These are phyloP conservation scores for Fibroporia radiculosa DNA, from an alignment of 768 basidiomycete genomes.

Conservation along the genomic window DNA sequence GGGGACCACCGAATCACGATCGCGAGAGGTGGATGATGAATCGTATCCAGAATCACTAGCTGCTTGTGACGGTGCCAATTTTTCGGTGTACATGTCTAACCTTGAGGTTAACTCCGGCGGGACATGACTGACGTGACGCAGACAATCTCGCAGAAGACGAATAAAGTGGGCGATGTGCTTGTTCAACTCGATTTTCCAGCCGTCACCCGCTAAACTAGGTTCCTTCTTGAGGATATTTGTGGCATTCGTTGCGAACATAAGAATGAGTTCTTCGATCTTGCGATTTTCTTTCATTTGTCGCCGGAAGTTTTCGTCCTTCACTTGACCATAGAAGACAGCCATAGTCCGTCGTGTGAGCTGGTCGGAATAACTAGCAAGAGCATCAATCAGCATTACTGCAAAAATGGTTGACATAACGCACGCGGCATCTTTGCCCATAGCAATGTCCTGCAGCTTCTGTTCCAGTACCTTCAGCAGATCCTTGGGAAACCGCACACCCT, in stretches of 20 bases:
- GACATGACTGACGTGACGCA: constrained; percentile 66
- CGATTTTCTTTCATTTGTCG: constrained; percentile 92
- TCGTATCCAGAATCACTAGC: constrained; percentile 63
- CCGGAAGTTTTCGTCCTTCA: constrained; percentile 77
- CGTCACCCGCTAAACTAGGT: constrained; percentile 72
- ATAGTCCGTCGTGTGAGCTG: constrained; percentile 84
- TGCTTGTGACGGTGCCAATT: constrained; percentile 55
- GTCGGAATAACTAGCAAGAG: constrained; percentile 65
- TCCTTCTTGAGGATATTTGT: constrained; percentile 87
- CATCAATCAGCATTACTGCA: background rate
- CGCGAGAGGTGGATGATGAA: constrained; percentile 48
- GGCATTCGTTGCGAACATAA: constrained; percentile 91
- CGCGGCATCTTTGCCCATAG: constrained; percentile 88
- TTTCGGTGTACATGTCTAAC: constrained; percentile 77
- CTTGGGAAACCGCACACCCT: constrained; percentile 90
- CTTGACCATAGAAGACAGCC: constrained; percentile 89
- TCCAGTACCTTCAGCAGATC: constrained; percentile 89
- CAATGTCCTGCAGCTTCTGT: constrained; percentile 82
- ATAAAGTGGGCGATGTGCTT: constrained; percentile 89
- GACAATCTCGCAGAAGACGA: constrained; percentile 73
- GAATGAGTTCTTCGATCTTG: constrained; percentile 94
- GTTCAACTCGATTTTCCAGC: constrained; percentile 91
- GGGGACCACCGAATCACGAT: constrained; percentile 42
- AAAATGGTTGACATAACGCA: constrained; percentile 34
- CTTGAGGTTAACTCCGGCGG: constrained; percentile 76